Evolutionary conservation across 225 moss, liverwort and hornwort species (phyloP).

Genomic region (Sphagnum contortum): DNA sequence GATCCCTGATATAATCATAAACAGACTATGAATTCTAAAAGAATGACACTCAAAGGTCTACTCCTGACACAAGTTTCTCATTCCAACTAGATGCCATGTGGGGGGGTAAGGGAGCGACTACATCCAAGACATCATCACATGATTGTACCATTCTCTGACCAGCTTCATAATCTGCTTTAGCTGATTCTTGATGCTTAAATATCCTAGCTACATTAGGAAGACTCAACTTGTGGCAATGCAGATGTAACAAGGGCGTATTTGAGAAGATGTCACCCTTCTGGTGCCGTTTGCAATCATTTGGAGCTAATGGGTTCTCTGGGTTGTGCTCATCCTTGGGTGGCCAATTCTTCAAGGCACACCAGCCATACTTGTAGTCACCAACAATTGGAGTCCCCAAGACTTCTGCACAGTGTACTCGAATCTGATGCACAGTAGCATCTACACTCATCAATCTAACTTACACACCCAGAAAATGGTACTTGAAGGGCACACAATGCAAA

Average conservation of each 20-base stretch:
- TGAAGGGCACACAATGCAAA: no score
- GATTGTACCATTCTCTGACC: constrained; percentile 6
- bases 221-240: constrained; percentile 60
- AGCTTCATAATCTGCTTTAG: neutral
- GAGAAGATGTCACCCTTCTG: constrained; percentile 41
- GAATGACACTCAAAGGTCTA: neutral
- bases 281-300: constrained; percentile 6
- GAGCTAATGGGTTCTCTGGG: neutral
- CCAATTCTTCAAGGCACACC: constrained; percentile 61
- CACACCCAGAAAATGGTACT: no score
- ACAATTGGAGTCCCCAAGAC: constrained; percentile 78
- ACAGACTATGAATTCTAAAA: neutral
- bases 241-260: constrained; percentile 49
- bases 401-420: constrained; percentile 95
- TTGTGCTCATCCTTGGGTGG: constrained; percentile 16
- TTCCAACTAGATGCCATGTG: constrained; percentile 75
- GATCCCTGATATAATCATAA: no score
- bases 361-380: constrained; percentile 84
- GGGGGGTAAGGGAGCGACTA: constrained; percentile 64
- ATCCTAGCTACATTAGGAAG: constrained; percentile 51
- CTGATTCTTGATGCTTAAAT: constrained; percentile 16
- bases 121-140: constrained; percentile 19
- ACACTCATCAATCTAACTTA: no score
- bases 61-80: constrained; percentile 16
- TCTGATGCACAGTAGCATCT: constrained; percentile 18